Percentiles rank a stretch among this genome's conserved stretches.
These are phyloP conservation scores for Iris pallida DNA, from an alignment of 116 monocot species.

Conservation along the genomic window DNA sequence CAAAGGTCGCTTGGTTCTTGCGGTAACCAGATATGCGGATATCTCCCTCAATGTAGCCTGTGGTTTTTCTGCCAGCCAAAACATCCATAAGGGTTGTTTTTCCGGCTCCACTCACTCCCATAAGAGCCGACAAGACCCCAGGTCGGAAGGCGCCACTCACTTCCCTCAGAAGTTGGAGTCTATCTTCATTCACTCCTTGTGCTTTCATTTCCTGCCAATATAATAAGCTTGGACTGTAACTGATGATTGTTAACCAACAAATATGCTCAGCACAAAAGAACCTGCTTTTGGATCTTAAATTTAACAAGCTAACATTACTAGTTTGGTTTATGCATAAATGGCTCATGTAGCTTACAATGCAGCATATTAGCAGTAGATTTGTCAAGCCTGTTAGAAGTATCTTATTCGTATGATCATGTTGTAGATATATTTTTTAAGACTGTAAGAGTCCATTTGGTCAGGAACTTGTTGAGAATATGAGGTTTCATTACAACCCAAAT, in stretches of 20 bases:
- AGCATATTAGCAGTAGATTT: too few relatives aligned
- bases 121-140: constrained; percentile 56
- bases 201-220: constrained; percentile 47
- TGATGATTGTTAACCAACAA: neutral
- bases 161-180: constrained; percentile 43
- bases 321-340: neutral
- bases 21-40: constrained; percentile 48
- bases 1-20: constrained; percentile 59
- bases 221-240: neutral
- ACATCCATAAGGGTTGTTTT: constrained; percentile 82
- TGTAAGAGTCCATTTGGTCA: too few relatives aligned
- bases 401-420: too few relatives aligned
- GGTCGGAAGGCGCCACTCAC: constrained; percentile 58
- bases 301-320: neutral
- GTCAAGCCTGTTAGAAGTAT: too few relatives aligned
- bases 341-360: too few relatives aligned
- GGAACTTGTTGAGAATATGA: too few relatives aligned
- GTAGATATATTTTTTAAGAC: too few relatives aligned
- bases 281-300: neutral
- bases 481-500: too few relatives aligned
- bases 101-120: constrained; percentile 72
- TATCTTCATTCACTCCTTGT: constrained; percentile 46
- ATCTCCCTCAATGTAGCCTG: constrained; percentile 63
- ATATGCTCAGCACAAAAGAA: too few relatives aligned
- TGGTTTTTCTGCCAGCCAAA: constrained; percentile 61